A percentile compares a stretch with the other conserved stretches of the same genome.
phyloP scores from a whole-genome alignment of 495 filamentous ascomycete species.

The Talaromyces borbonicus region DNA sequence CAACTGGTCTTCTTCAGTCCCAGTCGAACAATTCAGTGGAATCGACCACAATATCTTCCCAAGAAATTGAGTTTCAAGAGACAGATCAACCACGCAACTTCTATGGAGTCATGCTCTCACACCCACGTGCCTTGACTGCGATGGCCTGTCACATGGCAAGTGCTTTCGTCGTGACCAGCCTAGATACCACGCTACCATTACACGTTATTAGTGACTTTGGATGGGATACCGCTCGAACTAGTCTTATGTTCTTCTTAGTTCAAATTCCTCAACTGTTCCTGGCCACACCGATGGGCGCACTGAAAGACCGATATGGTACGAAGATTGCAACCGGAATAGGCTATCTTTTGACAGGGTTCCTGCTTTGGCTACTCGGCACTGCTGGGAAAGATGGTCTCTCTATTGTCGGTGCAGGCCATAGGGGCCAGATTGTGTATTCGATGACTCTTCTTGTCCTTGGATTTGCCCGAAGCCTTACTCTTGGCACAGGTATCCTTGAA shows the following conservation, averaged over 20 bases:
- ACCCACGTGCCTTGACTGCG: slow-evolving; percentile 16
- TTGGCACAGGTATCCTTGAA: slow-evolving; percentile 21
- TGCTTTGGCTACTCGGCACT: slow-evolving; percentile 18
- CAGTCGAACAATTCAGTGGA: not conserved
- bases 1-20: not conserved
- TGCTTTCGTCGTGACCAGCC: slow-evolving; percentile 16
- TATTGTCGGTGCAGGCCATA: slow-evolving; percentile 10
- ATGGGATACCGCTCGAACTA: slow-evolving; percentile 20
- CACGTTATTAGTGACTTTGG: slow-evolving; percentile 22
- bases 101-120: slow-evolving; percentile 9
- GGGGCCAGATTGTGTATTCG: slow-evolving; percentile 16
- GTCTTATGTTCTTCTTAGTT: slow-evolving; percentile 21
- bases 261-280: slow-evolving; percentile 20
- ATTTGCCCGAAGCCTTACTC: slow-evolving; percentile 15
- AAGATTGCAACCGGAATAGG: slow-evolving; percentile 16
- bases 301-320: slow-evolving; percentile 21
- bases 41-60: not conserved
- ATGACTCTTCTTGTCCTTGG: slow-evolving; percentile 12
- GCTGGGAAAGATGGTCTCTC: slow-evolving; percentile 13
- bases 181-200: slow-evolving; percentile 22
- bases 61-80: not conserved
- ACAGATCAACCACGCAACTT: not conserved
- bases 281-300: slow-evolving; percentile 15
- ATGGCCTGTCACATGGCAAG: slow-evolving; percentile 15
- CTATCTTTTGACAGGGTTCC: slow-evolving; percentile 12